phyloP scores from a whole-genome alignment of 441 rosid genomes.

The Pelargonium cotyledonis region DNA sequence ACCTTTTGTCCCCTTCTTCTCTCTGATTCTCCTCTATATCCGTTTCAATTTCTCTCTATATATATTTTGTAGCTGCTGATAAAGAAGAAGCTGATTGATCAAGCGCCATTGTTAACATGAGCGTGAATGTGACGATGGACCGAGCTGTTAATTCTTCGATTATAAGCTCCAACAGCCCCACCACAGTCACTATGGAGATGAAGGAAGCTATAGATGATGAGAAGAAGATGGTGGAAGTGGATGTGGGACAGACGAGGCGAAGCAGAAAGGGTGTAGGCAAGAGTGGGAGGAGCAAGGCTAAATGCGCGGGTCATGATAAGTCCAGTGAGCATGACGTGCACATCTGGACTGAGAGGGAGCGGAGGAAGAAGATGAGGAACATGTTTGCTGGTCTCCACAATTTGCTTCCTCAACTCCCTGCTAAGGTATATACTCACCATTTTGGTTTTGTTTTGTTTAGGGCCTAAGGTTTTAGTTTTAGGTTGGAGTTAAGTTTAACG shows the following conservation, averaged over 20 bases:
- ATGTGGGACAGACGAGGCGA: neutral
- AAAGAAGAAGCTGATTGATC: too few relatives aligned
- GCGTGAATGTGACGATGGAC: neutral
- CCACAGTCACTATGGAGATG: neutral
- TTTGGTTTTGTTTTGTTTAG: neutral
- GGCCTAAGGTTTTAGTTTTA: neutral
- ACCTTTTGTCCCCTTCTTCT: neutral
- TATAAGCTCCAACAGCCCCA: neutral
- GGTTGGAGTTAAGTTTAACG: neutral
- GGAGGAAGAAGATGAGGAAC: conserved; percentile 85
- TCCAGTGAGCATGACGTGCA: conserved; percentile 53
- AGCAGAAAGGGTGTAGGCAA: neutral
- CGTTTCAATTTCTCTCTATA: neutral
- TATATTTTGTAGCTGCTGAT: neutral
- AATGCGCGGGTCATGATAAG: conserved; percentile 23
- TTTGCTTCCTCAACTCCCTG: conserved; percentile 77
- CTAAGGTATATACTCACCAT: conserved; percentile 47
- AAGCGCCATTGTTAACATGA: neutral
- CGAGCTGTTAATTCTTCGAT: neutral
- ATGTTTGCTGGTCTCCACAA: conserved; percentile 72
- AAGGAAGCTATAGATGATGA: neutral
- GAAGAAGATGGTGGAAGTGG: neutral
- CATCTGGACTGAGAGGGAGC: conserved; percentile 72
- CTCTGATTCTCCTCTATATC: neutral
- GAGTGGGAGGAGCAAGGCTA: neutral